Evolutionary conservation across 176 grass and related monocot genomes (phyloP).

Genomic region (Oryza australiensis): DNA sequence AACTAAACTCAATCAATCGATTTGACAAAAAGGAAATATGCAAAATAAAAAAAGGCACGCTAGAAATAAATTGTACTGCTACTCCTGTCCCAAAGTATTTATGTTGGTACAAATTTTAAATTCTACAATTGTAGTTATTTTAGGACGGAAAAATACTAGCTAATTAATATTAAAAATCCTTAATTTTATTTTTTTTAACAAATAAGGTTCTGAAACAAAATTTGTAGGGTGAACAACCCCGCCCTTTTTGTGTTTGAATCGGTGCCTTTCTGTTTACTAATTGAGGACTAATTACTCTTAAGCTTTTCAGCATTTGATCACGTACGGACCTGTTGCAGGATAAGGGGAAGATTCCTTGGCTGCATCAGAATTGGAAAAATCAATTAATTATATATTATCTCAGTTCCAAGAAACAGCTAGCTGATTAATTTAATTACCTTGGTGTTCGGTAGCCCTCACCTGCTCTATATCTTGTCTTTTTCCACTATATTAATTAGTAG

Average conservation of each 20-base stretch:
- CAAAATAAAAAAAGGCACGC: no score
- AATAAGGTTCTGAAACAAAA: background rate
- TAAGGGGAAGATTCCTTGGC: constrained; percentile 15
- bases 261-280: constrained; percentile 1
- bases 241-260: background rate
- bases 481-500: background rate
- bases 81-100: no score
- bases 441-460: constrained; percentile 18
- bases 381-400: background rate
- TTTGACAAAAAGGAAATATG: no score
- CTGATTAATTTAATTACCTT: background rate
- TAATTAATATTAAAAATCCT: no score
- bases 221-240: no score
- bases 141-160: no score
- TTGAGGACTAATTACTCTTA: background rate
- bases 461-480: background rate
- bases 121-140: no score
- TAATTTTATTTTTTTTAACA: no score
- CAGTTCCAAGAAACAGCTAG: background rate
- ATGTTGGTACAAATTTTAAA: no score
- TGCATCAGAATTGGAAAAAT: background rate
- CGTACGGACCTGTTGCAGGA: background rate
- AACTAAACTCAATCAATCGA: no score
- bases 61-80: no score
- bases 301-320: background rate